Conservation (phyloP, 2,329 filamentous ascomycete genomes). For the Blastomyces parvus region DNA sequence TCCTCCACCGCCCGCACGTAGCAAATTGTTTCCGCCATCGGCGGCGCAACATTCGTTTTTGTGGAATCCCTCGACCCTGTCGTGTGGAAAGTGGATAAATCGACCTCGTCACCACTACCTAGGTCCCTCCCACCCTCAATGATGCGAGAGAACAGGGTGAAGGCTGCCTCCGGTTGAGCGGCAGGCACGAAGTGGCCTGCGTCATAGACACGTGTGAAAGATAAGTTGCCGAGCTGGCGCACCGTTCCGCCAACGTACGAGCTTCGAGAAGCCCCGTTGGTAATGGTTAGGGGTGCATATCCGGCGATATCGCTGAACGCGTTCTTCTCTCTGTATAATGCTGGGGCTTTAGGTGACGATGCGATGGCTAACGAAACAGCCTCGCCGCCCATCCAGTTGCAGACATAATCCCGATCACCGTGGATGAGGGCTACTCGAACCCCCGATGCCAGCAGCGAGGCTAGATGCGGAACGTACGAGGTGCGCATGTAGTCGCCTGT, state of each 20-base stretch:
- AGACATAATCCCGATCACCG: conserved; percentile 50
- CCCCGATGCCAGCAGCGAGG: conserved; percentile 49
- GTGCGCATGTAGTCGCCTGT: conserved; percentile 55
- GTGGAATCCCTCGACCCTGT: conserved; percentile 50
- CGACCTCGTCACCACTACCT: conserved; percentile 41
- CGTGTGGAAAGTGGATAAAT: conserved; percentile 47
- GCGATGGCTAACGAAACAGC: conserved; percentile 56
- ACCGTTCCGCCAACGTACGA: conserved; percentile 55
- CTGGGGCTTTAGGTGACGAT: conserved; percentile 6
- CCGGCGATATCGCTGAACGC: conserved; percentile 54
- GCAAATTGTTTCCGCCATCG: conserved; percentile 46
- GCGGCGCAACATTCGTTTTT: conserved; percentile 45
- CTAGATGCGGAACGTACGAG: conserved; percentile 51
- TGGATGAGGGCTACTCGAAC: conserved; percentile 65
- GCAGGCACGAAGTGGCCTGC: conserved; percentile 46
- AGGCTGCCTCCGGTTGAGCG: conserved; percentile 45
- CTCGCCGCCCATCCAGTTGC: conserved; percentile 61
- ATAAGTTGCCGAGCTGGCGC: conserved; percentile 66
- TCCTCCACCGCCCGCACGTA: conserved; percentile 46
- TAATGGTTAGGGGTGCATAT: conserved; percentile 62
- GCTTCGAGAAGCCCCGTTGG: conserved; percentile 37
- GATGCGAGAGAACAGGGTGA: conserved; percentile 45
- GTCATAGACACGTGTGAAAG: conserved; percentile 52
- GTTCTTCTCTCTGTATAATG: conserved; percentile 29
- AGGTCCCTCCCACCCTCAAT: conserved; percentile 41